These are phyloP conservation scores for Arachis monticola DNA, from an alignment of 331 rosid genomes.

Conservation along the genomic window DNA sequence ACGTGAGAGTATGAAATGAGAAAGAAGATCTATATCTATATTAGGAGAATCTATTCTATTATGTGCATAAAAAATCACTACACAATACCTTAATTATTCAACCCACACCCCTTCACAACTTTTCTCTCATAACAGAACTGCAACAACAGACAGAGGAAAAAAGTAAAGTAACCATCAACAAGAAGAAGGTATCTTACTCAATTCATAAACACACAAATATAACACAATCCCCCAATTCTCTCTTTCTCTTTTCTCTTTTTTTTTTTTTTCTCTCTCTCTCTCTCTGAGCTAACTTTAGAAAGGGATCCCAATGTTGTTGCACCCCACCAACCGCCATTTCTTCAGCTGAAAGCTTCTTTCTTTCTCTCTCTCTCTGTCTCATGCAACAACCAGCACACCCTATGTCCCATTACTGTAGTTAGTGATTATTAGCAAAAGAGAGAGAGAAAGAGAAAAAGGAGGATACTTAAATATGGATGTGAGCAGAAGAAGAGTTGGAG, in stretches of 20 bases:
- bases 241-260: conserved; percentile 25
- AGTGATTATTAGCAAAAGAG: conserved; percentile 32
- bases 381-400: conserved; percentile 21
- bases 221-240: conserved; percentile 28
- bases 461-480: conserved; percentile 45
- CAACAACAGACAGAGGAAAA: not conserved
- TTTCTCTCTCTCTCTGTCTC: conserved; percentile 9
- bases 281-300: conserved; percentile 40
- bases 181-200: not conserved
- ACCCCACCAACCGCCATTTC: conserved; percentile 61
- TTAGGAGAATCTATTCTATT: conserved; percentile 25
- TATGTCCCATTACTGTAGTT: conserved; percentile 43
- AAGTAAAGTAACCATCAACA: not conserved
- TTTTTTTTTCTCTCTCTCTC: not conserved
- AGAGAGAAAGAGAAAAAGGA: conserved; percentile 9
- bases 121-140: not conserved
- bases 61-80: not conserved
- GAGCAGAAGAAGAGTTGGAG: conserved; percentile 50
- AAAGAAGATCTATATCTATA: too few relatives aligned
- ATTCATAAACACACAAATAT: not conserved
- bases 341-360: conserved; percentile 47
- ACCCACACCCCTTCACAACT: conserved; percentile 2
- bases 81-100: conserved; percentile 55
- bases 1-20: too few relatives aligned
- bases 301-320: conserved; percentile 54